Base-by-base conservation (phyloP, 257 asterid genomes). In the Agastache rugosa region DNA sequence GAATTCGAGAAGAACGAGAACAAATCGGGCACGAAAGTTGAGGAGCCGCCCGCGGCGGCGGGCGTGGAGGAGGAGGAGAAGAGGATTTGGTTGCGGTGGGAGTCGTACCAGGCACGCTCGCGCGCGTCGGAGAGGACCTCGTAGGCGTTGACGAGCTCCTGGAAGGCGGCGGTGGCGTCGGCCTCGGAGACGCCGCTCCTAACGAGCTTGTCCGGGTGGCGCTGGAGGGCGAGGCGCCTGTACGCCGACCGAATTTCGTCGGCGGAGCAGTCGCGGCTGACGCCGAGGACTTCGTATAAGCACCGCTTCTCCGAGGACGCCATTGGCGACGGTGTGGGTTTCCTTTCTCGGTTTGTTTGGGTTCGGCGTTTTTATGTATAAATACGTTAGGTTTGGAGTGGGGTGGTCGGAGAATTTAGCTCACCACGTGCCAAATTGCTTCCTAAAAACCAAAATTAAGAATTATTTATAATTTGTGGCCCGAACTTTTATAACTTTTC, bases 51-150 rank as follows among this genome's bases (percentile, higher is more conserved):
- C 0, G 91, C 71, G 27, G 77, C 69, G 23, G 83, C 22, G 25
- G 62, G 63, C n/a, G 80, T 47, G 19, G 86, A 25, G 37, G 61
- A 69, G 34, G 91, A 72, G 67, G 97, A 86, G 82, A 89, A 95
- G 0, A 95, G 87, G 60, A 92, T 95, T 64, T 90, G 93, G 34
- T 91, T 90, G n/a, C 98, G 96, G 78, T 95, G 96, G 5, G 98
- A 89, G 66, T 95, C 99, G 85, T 92, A 95, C 97, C 97, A 94
- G 5, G 93, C 84, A 29, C 98, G 96, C 88, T 95, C 99, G 58
- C 81, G 85, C 16, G 90, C 41, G 80, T 95, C 97, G 77, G 96
- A 95, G 19, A 95, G 88, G 58, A 95, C 99, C 78, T 92, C 94
- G 81, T 94, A 94, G 0, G 99, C 97, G 79, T 94, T 90, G 3